Percentiles rank a stretch among this genome's conserved stretches.
These are phyloP conservation scores for Phytopythium cucurbitacearum DNA, from an alignment of 352 stramenopile species.

Conservation along the genomic window DNA sequence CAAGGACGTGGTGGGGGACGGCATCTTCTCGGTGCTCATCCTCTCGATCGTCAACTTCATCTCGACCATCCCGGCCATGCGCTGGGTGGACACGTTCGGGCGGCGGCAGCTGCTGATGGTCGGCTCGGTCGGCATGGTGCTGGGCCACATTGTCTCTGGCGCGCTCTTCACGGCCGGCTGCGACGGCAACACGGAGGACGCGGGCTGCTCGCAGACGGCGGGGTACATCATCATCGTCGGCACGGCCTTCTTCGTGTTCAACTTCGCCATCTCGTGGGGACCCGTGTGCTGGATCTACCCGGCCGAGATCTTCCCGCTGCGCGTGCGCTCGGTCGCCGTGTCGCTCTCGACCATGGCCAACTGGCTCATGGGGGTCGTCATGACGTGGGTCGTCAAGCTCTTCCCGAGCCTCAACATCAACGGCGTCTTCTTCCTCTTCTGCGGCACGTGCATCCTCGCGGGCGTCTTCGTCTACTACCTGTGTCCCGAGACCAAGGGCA, in stretches of 20 bases:
- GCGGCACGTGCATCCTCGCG: conserved; percentile 29
- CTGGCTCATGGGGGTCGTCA: conserved; percentile 43
- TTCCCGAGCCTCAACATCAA: conserved; percentile 44
- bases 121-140: conserved; percentile 35
- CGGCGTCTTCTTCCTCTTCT: conserved; percentile 51
- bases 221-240: conserved; percentile 39
- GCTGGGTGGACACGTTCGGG: conserved; percentile 38
- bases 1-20: conserved; percentile 36
- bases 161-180: conserved; percentile 37
- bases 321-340: conserved; percentile 38
- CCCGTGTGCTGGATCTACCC: conserved; percentile 38
- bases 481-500: conserved; percentile 45
- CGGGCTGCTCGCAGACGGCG: conserved; percentile 24
- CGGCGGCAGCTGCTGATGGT: conserved; percentile 35
- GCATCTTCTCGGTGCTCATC: conserved; percentile 40
- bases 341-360: conserved; percentile 46
- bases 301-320: conserved; percentile 31
- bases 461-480: conserved; percentile 40
- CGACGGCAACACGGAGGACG: conserved; percentile 28
- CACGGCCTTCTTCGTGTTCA: conserved; percentile 39
- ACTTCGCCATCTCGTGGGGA: conserved; percentile 33
- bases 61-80: conserved; percentile 44
- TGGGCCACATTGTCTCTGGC: conserved; percentile 33
- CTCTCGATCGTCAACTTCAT: conserved; percentile 45
- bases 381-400: conserved; percentile 48